Base-by-base conservation (phyloP, 805 yeast species). In the Candida nemodendra region DNA sequence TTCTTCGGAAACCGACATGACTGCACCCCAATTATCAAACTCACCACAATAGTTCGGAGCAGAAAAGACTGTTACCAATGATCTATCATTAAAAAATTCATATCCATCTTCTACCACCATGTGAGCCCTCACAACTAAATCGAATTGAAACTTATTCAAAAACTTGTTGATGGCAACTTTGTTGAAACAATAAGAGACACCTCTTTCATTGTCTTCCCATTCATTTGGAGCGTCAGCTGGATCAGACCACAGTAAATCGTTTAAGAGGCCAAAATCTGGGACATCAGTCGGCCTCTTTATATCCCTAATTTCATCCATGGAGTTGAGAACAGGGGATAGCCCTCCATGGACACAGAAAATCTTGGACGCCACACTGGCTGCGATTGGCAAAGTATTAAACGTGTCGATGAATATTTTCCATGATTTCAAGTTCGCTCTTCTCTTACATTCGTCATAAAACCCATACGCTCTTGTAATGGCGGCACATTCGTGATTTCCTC, bases 401-500 rank as follows among this genome's bases (percentile, higher is more conserved):
- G 96, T 89, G 66, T 93, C 99, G 50, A 93, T 79, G 56, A 93
- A 93, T 19, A 78, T 66, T 59, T 90, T 89, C 99, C 99, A 93
- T 1, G 90, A 84, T 59, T 91, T 93, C 53, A 90, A 78, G 56
- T 84, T 86, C 54, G 95, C 79, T 44, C 99, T 74, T 54, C 99
- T 78, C 61, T 93, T 93, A 69, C 99, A 93, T 66, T 93, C 99
- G 65, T 93, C 99, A 60, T 89, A 93, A 57, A 93, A 93, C 2
- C 99, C 99, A 63, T 93, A 93, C 22, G 93, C 96, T 48, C 96
- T 78, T 2, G 98, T 91, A 39, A 93, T 95, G 56, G 87, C 88
- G 15, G 99, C 97, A 64, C 96, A 87, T 67, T 93, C 99, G 65
- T 93, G 99, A 64, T 93, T 93, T 15, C 99, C 99, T 51, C 99